A percentile compares a stretch with the other conserved stretches of the same genome.
phyloP scores from a whole-genome alignment of 257 asterid species.

The Rubia yunnanensis region DNA sequence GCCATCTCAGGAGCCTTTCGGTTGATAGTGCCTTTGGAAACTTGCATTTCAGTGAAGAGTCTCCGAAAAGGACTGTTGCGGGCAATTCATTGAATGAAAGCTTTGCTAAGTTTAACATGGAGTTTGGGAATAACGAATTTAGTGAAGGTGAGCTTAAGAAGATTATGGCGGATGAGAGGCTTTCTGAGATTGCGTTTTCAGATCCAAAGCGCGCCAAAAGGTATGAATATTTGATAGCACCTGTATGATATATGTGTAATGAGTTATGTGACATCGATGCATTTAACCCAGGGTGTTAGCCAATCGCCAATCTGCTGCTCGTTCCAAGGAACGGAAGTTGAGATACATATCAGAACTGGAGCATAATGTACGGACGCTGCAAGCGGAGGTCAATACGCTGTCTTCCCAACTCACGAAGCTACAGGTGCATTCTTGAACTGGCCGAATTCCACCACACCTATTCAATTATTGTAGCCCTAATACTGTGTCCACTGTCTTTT shows the following conservation, averaged over 20 bases:
- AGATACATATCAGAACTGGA: constrained; percentile 89
- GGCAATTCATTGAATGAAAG: constrained; percentile 45
- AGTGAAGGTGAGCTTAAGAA: constrained; percentile 67
- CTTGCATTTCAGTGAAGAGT: constrained; percentile 42
- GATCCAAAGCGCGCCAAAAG: constrained; percentile 89
- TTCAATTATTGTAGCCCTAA: constrained; percentile 3
- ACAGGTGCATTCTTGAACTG: constrained; percentile 41
- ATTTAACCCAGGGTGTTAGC: constrained; percentile 66
- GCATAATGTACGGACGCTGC: constrained; percentile 78
- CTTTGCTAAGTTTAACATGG: constrained; percentile 35
- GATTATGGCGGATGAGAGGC: constrained; percentile 80
- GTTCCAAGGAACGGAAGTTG: constrained; percentile 89
- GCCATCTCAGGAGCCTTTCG: constrained; percentile 79
- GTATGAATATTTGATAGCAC: constrained; percentile 21
- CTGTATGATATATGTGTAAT: constrained; percentile 1
- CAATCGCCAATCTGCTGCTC: constrained; percentile 93
- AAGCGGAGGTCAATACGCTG: constrained; percentile 63
- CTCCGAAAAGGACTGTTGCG: constrained; percentile 34
- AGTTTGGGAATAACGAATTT: constrained; percentile 63
- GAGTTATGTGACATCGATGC: background rate
- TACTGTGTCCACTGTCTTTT: background rate
- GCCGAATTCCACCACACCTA: constrained; percentile 3
- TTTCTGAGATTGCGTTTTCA: constrained; percentile 62
- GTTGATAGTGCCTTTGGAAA: constrained; percentile 70
- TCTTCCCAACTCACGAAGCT: constrained; percentile 60